Evolutionary conservation across 164 flowering plant species (phyloP), one percentile per base, ranked within the genome.

Genomic region (Sedum album): DNA sequence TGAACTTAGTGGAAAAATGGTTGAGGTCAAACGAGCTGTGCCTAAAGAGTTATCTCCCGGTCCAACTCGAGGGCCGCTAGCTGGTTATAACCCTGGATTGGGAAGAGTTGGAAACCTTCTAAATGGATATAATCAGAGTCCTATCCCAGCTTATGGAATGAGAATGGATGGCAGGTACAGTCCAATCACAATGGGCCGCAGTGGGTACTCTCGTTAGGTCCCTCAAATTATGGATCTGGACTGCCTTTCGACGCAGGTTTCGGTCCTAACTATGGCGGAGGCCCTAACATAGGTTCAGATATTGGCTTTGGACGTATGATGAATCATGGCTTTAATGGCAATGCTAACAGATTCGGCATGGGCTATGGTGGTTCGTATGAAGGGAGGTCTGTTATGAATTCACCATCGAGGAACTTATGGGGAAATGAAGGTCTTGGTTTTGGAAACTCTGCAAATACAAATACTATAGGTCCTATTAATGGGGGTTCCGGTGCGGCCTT

Each of bases 311-410:
- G 77, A 15, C 65, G 83, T 69, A 78, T 79, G 36, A 18, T 78
- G 76, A 82, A 66, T 55, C 82, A 80, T 55, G 78, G 78, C 55
- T 82, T 73, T 57, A 60, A 73, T 44, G 74, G 80, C 26, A 82
- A 78, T 73, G 66, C 80, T 11, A 80, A 78, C 66, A 79, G 84
- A 49, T 75, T 73, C 73, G 73, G 71, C 57, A 80, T 84, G 67
- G 89, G 87, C 18, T 88, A 77, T 69, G 82, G 79, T 68, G 83
- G 84, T 33, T 77, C 81, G 53, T 86, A 76, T 73, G 86, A 81
- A 75, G 86, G 92, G 69, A 28, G 48, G 30, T 10, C 48, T 21
- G 46, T 65, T 26, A 35, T 41, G 46, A 65, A 25, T 65, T 65
- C 67, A 36, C 42, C 30, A 36, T 41, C 67, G 1, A 33, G 67